phyloP scores from a whole-genome alignment of 2,329 filamentous ascomycete species.

The Nigrograna mackinnonii region DNA sequence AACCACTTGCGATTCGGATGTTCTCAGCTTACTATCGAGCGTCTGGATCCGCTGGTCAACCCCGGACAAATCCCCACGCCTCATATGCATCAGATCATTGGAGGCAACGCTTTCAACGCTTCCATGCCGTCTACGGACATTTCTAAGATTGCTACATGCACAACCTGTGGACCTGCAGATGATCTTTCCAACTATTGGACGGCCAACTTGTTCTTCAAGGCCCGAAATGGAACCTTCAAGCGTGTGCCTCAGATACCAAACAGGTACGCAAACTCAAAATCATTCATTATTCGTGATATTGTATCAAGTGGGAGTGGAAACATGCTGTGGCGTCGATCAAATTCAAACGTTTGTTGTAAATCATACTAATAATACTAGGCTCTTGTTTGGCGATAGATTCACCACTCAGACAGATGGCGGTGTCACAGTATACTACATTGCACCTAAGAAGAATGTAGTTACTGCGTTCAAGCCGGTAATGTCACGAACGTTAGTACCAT shows the following conservation, averaged over 20 bases:
- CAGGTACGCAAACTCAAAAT: constrained; percentile 8
- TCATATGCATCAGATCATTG: constrained; percentile 14
- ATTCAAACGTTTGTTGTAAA: not conserved
- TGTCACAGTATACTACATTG: constrained; percentile 54
- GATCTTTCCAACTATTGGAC: constrained; percentile 34
- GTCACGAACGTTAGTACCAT: constrained; percentile 6
- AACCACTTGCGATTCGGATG: constrained; percentile 13
- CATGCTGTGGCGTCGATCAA: too few relatives aligned
- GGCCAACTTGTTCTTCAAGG: constrained; percentile 37
- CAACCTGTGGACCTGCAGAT: constrained; percentile 9
- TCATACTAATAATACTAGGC: constrained; percentile 21
- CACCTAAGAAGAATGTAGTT: constrained; percentile 42
- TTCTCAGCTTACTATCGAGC: constrained; percentile 9
- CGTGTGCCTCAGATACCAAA: constrained; percentile 31
- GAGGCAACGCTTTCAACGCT: constrained; percentile 14
- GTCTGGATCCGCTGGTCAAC: constrained; percentile 15
- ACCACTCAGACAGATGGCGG: constrained; percentile 41
- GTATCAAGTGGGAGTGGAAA: too few relatives aligned
- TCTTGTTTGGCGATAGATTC: constrained; percentile 38
- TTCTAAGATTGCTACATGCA: constrained; percentile 7
- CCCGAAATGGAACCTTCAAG: constrained; percentile 34
- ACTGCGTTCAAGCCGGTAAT: constrained; percentile 47
- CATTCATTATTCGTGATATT: not conserved
- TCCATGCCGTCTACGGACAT: constrained; percentile 9
- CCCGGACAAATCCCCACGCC: constrained; percentile 12